A percentile compares a stretch with the other conserved stretches of the same genome.
Conservation (phyloP, 2,329 filamentous ascomycete genomes). For the Alternaria tenuissima region DNA sequence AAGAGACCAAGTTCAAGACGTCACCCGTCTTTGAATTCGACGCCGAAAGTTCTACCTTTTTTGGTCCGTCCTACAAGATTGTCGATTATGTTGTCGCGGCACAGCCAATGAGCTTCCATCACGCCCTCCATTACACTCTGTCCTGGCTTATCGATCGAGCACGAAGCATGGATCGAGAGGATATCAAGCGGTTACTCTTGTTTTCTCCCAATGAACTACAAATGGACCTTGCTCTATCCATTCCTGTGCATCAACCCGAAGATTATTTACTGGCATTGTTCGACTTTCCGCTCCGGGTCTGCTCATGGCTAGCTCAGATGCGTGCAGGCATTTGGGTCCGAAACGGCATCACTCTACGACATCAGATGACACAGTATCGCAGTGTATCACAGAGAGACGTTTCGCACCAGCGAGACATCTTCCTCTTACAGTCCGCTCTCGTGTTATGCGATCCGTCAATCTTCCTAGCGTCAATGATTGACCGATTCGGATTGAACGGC, state of each 20-base stretch:
- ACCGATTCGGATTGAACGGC: constrained; percentile 85
- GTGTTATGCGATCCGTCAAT: constrained; percentile 84
- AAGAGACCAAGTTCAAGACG: constrained; percentile 82
- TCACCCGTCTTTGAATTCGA: constrained; percentile 84
- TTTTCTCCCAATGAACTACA: constrained; percentile 77
- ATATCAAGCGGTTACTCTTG: constrained; percentile 72
- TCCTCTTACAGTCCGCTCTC: constrained; percentile 88
- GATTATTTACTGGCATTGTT: constrained; percentile 88
- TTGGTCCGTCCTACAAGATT: constrained; percentile 60
- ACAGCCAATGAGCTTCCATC: constrained; percentile 95
- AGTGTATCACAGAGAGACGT: constrained; percentile 90
- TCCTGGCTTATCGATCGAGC: constrained; percentile 96
- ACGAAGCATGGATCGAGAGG: constrained; percentile 73
- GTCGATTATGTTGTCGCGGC: constrained; percentile 89
- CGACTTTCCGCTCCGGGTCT: constrained; percentile 91
- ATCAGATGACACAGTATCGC: constrained; percentile 93
- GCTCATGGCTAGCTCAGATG: constrained; percentile 97
- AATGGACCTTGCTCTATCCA: constrained; percentile 64
- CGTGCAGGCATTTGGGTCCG: constrained; percentile 98
- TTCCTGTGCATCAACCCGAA: constrained; percentile 69
- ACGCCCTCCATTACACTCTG: constrained; percentile 92
- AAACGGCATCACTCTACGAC: constrained; percentile 93
- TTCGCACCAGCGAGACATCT: constrained; percentile 92
- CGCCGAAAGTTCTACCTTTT: constrained; percentile 38
- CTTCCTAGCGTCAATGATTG: constrained; percentile 87